A percentile compares a stretch with the other conserved stretches of the same genome.
These are phyloP conservation scores for Adansonia madagascariensis DNA, from an alignment of 441 rosid species.

Conservation along the genomic window DNA sequence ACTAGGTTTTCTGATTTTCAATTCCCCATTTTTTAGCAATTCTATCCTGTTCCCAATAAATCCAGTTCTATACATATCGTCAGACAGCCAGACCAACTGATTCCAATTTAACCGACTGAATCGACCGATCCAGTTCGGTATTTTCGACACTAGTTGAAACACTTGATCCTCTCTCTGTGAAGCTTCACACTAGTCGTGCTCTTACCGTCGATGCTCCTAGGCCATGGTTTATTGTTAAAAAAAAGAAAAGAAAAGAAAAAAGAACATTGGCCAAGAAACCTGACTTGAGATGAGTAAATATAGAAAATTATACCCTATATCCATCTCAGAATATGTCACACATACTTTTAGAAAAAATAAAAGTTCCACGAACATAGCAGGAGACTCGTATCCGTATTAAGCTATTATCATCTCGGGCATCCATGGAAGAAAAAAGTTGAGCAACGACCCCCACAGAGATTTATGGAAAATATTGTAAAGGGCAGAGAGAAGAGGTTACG, in stretches of 20 bases:
- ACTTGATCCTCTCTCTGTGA: constrained; percentile 67
- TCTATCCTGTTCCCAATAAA: too few species aligned
- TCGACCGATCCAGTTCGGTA: too few species aligned
- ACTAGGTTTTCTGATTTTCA: too few species aligned
- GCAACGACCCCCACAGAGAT: constrained; percentile 80
- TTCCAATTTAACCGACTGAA: too few species aligned
- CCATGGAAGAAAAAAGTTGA: constrained; percentile 95
- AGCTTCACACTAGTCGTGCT: constrained; percentile 84
- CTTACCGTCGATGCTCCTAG: constrained; percentile 87
- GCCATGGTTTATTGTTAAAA: constrained; percentile 73
- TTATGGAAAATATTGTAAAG: constrained; percentile 86
- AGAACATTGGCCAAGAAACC: constrained; percentile 82
- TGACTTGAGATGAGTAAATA: constrained; percentile 43
- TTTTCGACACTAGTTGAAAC: constrained; percentile 57
- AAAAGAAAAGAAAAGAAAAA: neutral
- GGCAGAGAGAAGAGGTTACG: constrained; percentile 79
- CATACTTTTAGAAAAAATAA: too few species aligned
- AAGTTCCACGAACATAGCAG: constrained; percentile 48
- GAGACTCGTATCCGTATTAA: constrained; percentile 88
- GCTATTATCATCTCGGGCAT: constrained; percentile 84
- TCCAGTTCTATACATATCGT: too few species aligned
- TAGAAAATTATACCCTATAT: too few species aligned
- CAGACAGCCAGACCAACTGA: too few species aligned
- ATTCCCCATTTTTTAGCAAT: too few species aligned
- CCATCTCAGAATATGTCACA: too few species aligned